Conservation (phyloP, 164 flowering plant species). For the Tetrastigma voinierianum region DNA sequence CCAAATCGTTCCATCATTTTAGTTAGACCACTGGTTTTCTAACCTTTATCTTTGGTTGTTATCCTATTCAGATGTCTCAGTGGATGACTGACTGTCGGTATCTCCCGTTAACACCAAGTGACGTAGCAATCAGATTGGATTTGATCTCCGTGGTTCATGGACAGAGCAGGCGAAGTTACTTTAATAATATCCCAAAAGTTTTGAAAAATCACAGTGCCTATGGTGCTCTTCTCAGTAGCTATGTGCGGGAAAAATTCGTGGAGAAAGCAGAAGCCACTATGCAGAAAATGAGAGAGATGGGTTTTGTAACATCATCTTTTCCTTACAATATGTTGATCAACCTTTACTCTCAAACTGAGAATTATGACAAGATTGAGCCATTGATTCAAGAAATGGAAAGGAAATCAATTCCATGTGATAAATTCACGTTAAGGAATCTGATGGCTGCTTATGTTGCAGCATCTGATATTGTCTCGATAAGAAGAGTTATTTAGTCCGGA, state of each 20-base stretch:
- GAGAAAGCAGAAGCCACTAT: slow-evolving; percentile 35
- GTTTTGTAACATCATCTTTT: neutral
- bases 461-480: slow-evolving; percentile 36
- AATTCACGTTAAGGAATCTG: slow-evolving; percentile 22
- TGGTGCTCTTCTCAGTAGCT: slow-evolving; percentile 32
- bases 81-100: slow-evolving; percentile 28
- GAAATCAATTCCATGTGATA: slow-evolving; percentile 29
- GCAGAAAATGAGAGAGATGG: slow-evolving; percentile 24
- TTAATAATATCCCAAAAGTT: slow-evolving; percentile 14
- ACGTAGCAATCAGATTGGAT: slow-evolving; percentile 21
- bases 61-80: slow-evolving; percentile 28
- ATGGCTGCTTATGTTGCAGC: slow-evolving; percentile 33
- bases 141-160: slow-evolving; percentile 33
- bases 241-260: slow-evolving; percentile 16
- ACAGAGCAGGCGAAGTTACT: slow-evolving; percentile 24
- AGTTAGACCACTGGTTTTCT: neutral
- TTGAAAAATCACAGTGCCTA: slow-evolving; percentile 11
- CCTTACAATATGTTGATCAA: slow-evolving; percentile 27
- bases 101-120: slow-evolving; percentile 4
- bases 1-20: neutral
- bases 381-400: slow-evolving; percentile 48
- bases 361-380: slow-evolving; percentile 36
- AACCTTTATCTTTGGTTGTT: neutral
- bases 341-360: slow-evolving; percentile 28
- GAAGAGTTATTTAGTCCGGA: slow-evolving; percentile 28